Conservation (phyloP, 2,329 filamentous ascomycete species). For the Corynespora cassiicola region DNA sequence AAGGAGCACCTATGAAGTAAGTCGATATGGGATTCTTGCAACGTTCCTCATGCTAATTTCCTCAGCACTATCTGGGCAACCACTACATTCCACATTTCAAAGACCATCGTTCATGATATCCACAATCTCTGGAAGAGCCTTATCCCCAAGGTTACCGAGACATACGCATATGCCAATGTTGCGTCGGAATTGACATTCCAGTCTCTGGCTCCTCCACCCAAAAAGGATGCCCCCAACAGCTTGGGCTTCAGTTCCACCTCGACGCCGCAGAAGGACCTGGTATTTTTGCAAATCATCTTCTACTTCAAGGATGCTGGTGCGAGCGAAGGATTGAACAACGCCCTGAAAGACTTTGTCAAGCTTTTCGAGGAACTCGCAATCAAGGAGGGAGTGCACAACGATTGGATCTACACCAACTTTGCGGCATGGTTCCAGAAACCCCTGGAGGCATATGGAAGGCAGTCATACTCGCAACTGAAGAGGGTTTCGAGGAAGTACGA, state of each 20-base stretch:
- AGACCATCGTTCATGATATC: conserved; percentile 23
- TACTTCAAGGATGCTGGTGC: conserved; percentile 22
- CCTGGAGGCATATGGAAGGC: conserved; percentile 22
- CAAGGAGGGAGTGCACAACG: conserved; percentile 19
- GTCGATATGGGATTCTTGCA: conserved; percentile 4
- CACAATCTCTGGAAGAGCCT: conserved; percentile 24
- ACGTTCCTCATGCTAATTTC: background rate
- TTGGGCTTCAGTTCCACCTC: conserved; percentile 20
- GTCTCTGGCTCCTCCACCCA: conserved; percentile 21
- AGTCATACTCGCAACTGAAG: conserved; percentile 13
- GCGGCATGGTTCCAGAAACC: conserved; percentile 45
- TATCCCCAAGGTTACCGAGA: conserved; percentile 17
- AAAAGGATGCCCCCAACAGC: conserved; percentile 20
- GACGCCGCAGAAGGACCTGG: conserved; percentile 18
- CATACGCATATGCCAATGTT: conserved; percentile 15
- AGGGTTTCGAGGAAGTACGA: conserved; percentile 28
- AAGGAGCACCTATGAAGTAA: background rate
- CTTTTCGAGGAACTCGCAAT: conserved; percentile 22
- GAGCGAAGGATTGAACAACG: conserved; percentile 18
- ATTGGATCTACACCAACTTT: conserved; percentile 41
- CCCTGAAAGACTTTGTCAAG: conserved; percentile 24
- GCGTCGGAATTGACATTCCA: conserved; percentile 28
- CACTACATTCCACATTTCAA: conserved; percentile 25
- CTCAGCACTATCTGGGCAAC: conserved; percentile 31
- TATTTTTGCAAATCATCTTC: conserved; percentile 30